Conservation (phyloP, 345 rosid genomes). For the Rhizophora mangle region DNA sequence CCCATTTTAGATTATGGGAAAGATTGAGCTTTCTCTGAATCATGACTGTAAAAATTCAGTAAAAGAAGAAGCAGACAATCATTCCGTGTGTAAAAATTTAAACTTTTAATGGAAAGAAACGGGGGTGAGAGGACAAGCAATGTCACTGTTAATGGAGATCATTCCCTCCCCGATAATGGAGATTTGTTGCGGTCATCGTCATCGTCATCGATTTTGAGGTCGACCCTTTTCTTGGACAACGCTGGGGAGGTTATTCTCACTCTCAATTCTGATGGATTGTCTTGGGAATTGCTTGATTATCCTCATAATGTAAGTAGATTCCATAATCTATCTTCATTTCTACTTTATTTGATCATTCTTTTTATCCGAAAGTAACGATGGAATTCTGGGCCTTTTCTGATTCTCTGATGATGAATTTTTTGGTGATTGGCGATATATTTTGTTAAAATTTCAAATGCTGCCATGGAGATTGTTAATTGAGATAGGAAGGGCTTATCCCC, state of each 20-base stretch:
- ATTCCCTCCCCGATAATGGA: slow-evolving; percentile 19
- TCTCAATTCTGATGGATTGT: slow-evolving; percentile 57
- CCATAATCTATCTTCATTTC: background rate
- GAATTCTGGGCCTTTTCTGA: no score
- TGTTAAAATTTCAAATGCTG: background rate
- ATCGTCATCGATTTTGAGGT: slow-evolving; percentile 24
- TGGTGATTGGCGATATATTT: background rate
- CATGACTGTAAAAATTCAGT: background rate
- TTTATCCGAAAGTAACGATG: no score
- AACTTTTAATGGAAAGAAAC: slow-evolving; percentile 21
- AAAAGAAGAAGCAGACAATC: background rate
- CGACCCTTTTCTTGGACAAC: slow-evolving; percentile 53
- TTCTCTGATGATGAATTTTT: background rate
- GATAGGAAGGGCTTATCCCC: no score
- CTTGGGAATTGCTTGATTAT: slow-evolving; percentile 62
- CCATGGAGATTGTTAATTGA: no score
- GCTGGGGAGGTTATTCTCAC: slow-evolving; percentile 63
- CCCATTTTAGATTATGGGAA: no score
- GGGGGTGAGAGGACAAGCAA: slow-evolving; percentile 5
- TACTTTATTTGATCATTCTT: background rate
- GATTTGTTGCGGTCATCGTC: slow-evolving; percentile 1
- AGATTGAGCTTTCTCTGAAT: background rate
- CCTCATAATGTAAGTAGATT: slow-evolving; percentile 42
- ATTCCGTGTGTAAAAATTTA: background rate
- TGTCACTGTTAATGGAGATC: slow-evolving; percentile 7